These are phyloP conservation scores for Phytophthora litchii DNA, from an alignment of 352 stramenopile species.

Conservation along the genomic window DNA sequence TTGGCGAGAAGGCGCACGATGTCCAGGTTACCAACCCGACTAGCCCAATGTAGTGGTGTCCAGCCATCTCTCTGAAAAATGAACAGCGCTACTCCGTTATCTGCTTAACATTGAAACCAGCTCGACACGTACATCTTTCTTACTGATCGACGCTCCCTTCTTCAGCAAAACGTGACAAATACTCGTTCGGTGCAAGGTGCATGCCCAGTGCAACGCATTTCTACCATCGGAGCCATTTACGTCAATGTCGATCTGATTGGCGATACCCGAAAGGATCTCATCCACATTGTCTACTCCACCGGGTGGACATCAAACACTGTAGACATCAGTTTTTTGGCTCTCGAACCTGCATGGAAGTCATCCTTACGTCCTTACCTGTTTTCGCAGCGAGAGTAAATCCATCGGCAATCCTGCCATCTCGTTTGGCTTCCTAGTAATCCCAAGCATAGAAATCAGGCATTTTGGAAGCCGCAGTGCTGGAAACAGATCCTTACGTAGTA, in stretches of 20 bases:
- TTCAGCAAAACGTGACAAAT: slow-evolving; percentile 86
- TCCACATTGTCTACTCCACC: slow-evolving; percentile 69
- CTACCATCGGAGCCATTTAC: slow-evolving; percentile 74
- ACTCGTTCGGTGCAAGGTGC: slow-evolving; percentile 72
- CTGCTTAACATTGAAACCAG: too few relatives aligned
- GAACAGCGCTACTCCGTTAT: not conserved
- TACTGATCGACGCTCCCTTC: slow-evolving; percentile 76
- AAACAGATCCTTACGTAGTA: slow-evolving; percentile 46
- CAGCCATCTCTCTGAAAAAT: slow-evolving; percentile 64
- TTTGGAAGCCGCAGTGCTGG: not conserved
- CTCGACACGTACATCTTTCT: slow-evolving; percentile 62
- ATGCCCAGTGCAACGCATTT: slow-evolving; percentile 84
- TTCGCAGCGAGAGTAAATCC: slow-evolving; percentile 79
- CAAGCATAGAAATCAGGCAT: slow-evolving; percentile 2
- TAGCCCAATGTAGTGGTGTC: slow-evolving; percentile 81
- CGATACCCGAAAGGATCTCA: slow-evolving; percentile 68
- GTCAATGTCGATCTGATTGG: slow-evolving; percentile 78
- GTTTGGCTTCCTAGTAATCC: slow-evolving; percentile 45
- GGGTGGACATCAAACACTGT: not conserved
- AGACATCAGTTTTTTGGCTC: not conserved
- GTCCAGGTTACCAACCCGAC: slow-evolving; percentile 72
- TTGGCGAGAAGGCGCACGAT: slow-evolving; percentile 83
- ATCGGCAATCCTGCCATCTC: slow-evolving; percentile 53
- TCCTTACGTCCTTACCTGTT: slow-evolving; percentile 36
- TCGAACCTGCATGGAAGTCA: not conserved